Evolutionary conservation across 169 alveolate species (phyloP), one percentile per base, ranked within the genome.

Genomic region (Babesia divergens): DNA sequence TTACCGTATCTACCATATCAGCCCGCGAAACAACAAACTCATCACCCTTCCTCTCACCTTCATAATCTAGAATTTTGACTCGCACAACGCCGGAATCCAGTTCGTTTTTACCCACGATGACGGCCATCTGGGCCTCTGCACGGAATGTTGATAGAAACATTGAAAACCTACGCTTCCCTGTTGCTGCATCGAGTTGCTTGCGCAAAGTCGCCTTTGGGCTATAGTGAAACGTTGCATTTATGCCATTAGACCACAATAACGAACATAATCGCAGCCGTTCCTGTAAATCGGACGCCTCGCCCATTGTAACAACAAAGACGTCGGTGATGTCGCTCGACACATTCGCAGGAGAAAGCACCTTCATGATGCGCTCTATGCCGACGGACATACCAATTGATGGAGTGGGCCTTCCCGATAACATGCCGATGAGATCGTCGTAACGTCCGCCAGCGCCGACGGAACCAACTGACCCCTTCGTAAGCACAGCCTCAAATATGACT

Each of bases 381-480:
- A 97, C 90, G 44, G 98, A 92, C 52, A 95, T 94, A 24, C 99
- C 99, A 16, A 97, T 97, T 8, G 99, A 94, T 13, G 99, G 99
- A 28, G 94, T 86, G 31, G 74, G 66, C 58, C 91, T 91, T 28
- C 91, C 91, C 40, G 95, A 80, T 66, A 94, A 93, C 92, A 92
- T 92, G 24, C 98, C 96, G 29, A 97, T 94, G 32, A 97, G 88
- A 24, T 89, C 92, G 71, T 97, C 99, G 71, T 97, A 97, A 62
- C 99, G 82, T 11, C 99, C 99, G 14, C 99, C 99, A 9, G 98
- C 99, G n/a, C 97, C 98, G 16, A 97, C 94, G 24, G 98, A 94
- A 3, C 99, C 98, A 28, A 96, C 93, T 35, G 84, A 88, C 20
- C 81, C 66, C 24, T 83, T 89, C 13, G 90, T 75, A 16, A 96